Conservation (phyloP, 441 rosid genomes). For the Euphorbia schlechtendalii region DNA sequence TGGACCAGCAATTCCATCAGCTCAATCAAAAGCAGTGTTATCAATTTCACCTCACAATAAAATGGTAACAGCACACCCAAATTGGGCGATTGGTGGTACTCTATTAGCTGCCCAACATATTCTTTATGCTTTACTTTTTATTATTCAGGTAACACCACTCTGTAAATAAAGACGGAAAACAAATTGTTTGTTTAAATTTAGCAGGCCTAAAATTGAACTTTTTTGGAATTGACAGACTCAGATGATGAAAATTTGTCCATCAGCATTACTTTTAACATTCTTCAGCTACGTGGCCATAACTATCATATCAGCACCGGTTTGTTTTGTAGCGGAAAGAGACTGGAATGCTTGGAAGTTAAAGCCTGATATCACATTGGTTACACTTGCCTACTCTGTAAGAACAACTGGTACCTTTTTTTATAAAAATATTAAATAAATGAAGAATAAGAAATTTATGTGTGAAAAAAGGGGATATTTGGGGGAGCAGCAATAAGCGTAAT, state of each 20-base stretch:
- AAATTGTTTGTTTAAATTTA: no score
- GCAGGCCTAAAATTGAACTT: neutral
- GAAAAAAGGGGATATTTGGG: constrained; percentile 22
- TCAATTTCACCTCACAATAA: neutral
- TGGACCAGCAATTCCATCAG: constrained; percentile 35
- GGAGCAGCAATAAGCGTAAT: constrained; percentile 15
- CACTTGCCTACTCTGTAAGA: constrained; percentile 38
- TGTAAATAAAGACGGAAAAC: no score
- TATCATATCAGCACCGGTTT: constrained; percentile 29
- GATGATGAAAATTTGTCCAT: constrained; percentile 45
- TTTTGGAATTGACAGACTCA: constrained; percentile 31
- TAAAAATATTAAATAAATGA: no score
- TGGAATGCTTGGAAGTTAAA: constrained; percentile 36
- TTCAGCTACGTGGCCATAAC: constrained; percentile 25
- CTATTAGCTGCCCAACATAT: constrained; percentile 31
- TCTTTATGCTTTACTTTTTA: constrained; percentile 31
- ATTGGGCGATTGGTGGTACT: constrained; percentile 44
- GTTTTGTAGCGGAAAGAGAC: constrained; percentile 29
- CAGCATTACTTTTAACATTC: constrained; percentile 30
- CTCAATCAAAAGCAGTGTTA: neutral
- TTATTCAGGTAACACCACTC: constrained; percentile 56
- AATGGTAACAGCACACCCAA: constrained; percentile 19
- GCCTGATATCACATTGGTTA: constrained; percentile 29
- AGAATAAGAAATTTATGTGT: no score
- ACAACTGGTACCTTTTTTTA: neutral